A percentile compares a stretch with the other conserved stretches of the same genome.
phyloP scores from a whole-genome alignment of 2,329 filamentous ascomycete species.

The Colletotrichum liriopes region DNA sequence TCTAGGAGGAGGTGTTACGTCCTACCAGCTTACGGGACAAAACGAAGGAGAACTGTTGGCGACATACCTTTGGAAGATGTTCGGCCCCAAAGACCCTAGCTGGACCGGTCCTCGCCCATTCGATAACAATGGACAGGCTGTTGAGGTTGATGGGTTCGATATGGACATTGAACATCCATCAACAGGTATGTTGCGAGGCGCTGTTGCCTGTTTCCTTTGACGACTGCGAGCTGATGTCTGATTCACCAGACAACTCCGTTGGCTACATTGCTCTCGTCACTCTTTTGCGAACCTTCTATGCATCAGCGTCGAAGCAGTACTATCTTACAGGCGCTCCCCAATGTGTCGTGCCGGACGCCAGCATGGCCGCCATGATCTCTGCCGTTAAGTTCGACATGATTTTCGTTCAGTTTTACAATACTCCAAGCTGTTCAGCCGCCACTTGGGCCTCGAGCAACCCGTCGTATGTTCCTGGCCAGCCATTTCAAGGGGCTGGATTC shows the following conservation, averaged over 20 bases:
- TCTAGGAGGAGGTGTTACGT: constrained; percentile 54
- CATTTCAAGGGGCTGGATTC: constrained; percentile 45
- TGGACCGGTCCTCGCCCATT: constrained; percentile 49
- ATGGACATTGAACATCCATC: constrained; percentile 53
- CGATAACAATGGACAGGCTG: constrained; percentile 43
- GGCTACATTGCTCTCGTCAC: constrained; percentile 51
- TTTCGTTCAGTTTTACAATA: constrained; percentile 66
- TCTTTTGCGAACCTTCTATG: constrained; percentile 48
- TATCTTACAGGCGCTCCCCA: constrained; percentile 65
- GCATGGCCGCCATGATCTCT: constrained; percentile 61
- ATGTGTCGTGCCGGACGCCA: constrained; percentile 55
- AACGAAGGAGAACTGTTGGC: constrained; percentile 55
- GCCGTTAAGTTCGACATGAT: constrained; percentile 58
- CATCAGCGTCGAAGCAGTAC: constrained; percentile 48
- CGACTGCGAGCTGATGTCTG: background rate
- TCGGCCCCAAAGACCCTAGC: constrained; percentile 54
- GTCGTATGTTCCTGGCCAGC: constrained; percentile 46
- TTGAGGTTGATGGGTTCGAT: constrained; percentile 53
- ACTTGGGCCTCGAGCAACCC: constrained; percentile 46
- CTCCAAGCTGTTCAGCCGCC: constrained; percentile 56
- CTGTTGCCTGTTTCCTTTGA: too few species aligned
- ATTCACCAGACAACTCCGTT: constrained; percentile 46
- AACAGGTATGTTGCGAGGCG: constrained; percentile 15
- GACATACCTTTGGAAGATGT: constrained; percentile 57
- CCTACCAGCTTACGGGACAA: constrained; percentile 56